A percentile compares a stretch with the other conserved stretches of the same genome.
phyloP scores from a whole-genome alignment of 2,329 filamentous ascomycete species.

The Aspergillus novofumigatus region DNA sequence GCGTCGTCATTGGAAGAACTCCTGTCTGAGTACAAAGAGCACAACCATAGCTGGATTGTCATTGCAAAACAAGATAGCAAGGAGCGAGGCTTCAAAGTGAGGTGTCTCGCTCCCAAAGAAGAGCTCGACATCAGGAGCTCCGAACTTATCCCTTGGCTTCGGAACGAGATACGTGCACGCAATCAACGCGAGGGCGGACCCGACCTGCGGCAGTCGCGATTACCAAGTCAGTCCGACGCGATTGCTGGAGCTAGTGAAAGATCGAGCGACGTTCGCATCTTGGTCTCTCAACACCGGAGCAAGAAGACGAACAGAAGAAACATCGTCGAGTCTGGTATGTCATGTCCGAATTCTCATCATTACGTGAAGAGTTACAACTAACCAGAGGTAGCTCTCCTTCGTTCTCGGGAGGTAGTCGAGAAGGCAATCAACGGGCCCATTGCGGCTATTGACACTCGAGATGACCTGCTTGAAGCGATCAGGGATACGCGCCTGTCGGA shows the following conservation, averaged over 20 bases:
- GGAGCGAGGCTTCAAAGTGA: slow-evolving; percentile 65
- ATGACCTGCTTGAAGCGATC: slow-evolving; percentile 74
- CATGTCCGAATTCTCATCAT: slow-evolving; percentile 33
- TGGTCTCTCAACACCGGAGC: slow-evolving; percentile 74
- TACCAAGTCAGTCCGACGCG: slow-evolving; percentile 39
- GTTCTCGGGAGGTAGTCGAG: slow-evolving; percentile 60
- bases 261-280: slow-evolving; percentile 75
- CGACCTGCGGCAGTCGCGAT: slow-evolving; percentile 40
- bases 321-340: slow-evolving; percentile 75
- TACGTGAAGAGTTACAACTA: slow-evolving; percentile 10
- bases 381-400: slow-evolving; percentile 43
- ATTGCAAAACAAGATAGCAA: slow-evolving; percentile 70
- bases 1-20: slow-evolving; percentile 75
- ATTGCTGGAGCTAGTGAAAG: slow-evolving; percentile 37
- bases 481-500: slow-evolving; percentile 71
- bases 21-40: slow-evolving; percentile 60
- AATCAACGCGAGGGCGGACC: slow-evolving; percentile 55
- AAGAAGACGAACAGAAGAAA: slow-evolving; percentile 88
- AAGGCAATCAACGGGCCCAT: slow-evolving; percentile 74
- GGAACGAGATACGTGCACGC: slow-evolving; percentile 74
- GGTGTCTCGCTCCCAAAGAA: slow-evolving; percentile 72
- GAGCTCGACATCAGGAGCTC: slow-evolving; percentile 71
- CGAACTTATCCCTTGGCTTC: slow-evolving; percentile 75
- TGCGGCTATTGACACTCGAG: slow-evolving; percentile 80
- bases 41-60: slow-evolving; percentile 82